Base-by-base conservation (phyloP, 306 rosid genomes). In the Sechiopsis laciniata region DNA sequence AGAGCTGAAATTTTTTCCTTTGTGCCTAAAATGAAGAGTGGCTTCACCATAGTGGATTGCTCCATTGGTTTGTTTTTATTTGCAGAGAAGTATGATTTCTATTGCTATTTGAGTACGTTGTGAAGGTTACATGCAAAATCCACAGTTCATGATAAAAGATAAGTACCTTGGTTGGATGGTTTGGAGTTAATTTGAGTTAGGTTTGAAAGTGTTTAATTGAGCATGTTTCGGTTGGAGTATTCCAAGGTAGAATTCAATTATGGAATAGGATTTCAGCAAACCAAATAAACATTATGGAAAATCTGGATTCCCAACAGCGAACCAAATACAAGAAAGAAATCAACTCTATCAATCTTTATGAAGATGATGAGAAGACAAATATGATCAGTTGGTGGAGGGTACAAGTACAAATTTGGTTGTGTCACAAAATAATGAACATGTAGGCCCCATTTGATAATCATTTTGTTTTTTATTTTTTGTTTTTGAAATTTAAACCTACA, bases 1-100 rank as follows among this genome's bases (percentile, higher is more conserved):
- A 65, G 54, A 40, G 29, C 29, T 22, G 40, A 21, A 46, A 68
- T 6, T 37, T 63, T 8, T 63, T 48, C 22, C 5, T 19, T 20
- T 17, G 54, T 16, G 54, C n/a, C n/a, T 65, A 42, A 65, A 42
- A 17, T 65, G 71, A 40, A 65, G 12, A 21, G 62, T 57, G 32
- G 62, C 16, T 19, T 20, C 13, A 24, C 26, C 29, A 8, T 3
- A 7, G 61, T 19, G 17, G 7, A 35, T 63, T 63, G 22, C 22
- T 63, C 26, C 71, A 64, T 64, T 64, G 45, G 8, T 16, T 54
- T 16, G 58, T 0, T 54, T 54, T 7, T 4, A 55, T 55, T 24
- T 8, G 19, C 21, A 29, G 68, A 10, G 10, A 54, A 62, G 50
- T 32, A 37, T 63, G 70, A 35, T 63, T 35, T n/a, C 14, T 1